These are phyloP conservation scores for Rhytidiadelphus loreus DNA, from an alignment of 225 moss, liverwort and hornwort genomes.

Conservation along the genomic window DNA sequence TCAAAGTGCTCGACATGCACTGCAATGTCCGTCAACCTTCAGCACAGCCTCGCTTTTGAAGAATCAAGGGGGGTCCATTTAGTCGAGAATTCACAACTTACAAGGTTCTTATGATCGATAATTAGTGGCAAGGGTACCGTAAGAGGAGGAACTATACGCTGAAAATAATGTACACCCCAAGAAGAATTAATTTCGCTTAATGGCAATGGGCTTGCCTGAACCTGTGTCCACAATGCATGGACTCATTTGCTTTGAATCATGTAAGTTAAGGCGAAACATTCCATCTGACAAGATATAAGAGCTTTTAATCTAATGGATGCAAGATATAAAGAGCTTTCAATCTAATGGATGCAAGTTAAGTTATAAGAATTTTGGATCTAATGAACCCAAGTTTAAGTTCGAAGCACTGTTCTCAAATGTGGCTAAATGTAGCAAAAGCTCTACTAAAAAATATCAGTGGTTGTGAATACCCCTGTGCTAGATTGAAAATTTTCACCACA, in stretches of 20 bases:
- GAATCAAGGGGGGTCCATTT: neutral
- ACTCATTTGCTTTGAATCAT: neutral
- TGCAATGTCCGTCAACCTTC: neutral
- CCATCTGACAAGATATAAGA: neutral
- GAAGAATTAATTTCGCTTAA: neutral
- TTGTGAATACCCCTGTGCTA: too few species aligned
- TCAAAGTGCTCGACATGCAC: neutral
- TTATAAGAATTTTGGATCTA: neutral
- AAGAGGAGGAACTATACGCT: too few species aligned
- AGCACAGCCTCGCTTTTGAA: neutral
- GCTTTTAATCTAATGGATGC: neutral
- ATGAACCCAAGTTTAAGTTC: too few species aligned
- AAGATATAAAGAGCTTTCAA: too few species aligned
- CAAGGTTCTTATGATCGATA: neutral
- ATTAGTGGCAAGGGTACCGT: too few species aligned
- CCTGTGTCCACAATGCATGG: too few species aligned
- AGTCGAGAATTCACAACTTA: neutral
- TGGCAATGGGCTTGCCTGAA: neutral
- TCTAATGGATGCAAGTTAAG: neutral
- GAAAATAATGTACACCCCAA: neutral
- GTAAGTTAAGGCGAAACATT: neutral
- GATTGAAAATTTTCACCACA: too few species aligned
- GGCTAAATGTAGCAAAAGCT: too few species aligned
- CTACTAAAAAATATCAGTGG: too few species aligned
- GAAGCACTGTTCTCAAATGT: too few species aligned